Base-by-base conservation (phyloP, 306 rosid species). In the Lablab purpureus region DNA sequence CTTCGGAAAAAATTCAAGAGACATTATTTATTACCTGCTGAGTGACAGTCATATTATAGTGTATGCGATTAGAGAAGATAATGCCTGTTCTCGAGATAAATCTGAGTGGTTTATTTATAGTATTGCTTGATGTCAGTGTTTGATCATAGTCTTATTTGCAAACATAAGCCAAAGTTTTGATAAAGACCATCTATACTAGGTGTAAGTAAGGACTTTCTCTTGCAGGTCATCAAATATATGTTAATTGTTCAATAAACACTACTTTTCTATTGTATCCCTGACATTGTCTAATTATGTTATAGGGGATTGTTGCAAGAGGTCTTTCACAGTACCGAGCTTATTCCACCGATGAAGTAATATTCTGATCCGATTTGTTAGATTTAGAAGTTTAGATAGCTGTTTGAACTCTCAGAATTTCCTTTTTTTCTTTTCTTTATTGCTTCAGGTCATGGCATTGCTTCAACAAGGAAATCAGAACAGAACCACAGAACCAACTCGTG, bases 401-500 rank as follows among this genome's bases (percentile, higher is more conserved):
- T 80, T 71, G 5, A 25, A 69, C 41, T 75, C n/a, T 12, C 54
- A 59, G 28, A 63, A 77, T 5, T 34, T 34, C 17, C 46, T 73
- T 19, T 36, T 49, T 64, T 55, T 76, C 11, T 67, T 54, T 43
- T 37, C 60, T 66, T 83, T 80, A 69, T 85, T 75, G 78, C 55
- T 78, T 51, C 87, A 95, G 99, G 98, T 95, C 56, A 95, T 95
- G 99, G 87, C 92, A 66, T 83, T 95, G 89, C 97, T 95, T 84
- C 99, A 92, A 49, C 99, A 85, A 74, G 99, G 99, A 85, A 95
- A 95, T 79, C 92, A 64, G 78, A 91, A 88, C 86, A 87, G 99
- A 81, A 95, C 99, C 27, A 95, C 99, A 2, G 99, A 95, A 84
- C 99, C 99, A 37, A 95, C 99, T 74, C 97, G 96, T 25, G 97